Percentiles rank a stretch among this genome's conserved stretches.
Evolutionary conservation across 2,329 filamentous ascomycete genomes (phyloP).

Genomic region (Colletotrichum cordylinicola): DNA sequence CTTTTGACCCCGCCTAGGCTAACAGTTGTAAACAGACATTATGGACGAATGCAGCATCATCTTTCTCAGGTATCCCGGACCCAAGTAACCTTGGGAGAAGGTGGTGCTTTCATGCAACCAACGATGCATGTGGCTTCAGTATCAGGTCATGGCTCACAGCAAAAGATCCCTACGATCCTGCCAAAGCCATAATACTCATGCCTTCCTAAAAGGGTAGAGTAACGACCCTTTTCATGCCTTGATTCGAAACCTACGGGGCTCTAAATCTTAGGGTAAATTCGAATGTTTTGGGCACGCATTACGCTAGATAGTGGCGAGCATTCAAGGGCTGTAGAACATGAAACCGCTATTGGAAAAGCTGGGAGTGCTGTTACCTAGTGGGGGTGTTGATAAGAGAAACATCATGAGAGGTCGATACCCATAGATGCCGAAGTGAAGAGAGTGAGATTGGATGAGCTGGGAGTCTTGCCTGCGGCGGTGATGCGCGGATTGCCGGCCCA

Average conservation of each 20-base stretch:
- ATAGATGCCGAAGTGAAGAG: background rate
- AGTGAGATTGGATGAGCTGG: background rate
- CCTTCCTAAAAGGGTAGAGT: background rate
- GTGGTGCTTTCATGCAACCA: background rate
- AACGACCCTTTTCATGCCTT: background rate
- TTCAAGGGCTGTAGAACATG: background rate
- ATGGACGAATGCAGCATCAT: background rate
- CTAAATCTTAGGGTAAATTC: fast-evolving
- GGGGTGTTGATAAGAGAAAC: background rate
- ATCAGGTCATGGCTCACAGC: background rate
- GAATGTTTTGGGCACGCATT: background rate
- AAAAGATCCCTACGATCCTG: background rate
- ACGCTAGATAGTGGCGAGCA: background rate
- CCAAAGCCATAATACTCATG: background rate
- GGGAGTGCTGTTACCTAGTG: background rate
- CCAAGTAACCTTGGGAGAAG: background rate
- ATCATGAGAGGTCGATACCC: background rate
- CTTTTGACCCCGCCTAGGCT: background rate
- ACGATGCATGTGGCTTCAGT: background rate
- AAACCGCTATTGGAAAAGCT: background rate
- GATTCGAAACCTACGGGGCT: fast-evolving
- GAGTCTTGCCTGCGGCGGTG: background rate
- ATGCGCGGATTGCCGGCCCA: background rate
- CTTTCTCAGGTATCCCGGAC: background rate
- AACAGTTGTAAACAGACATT: background rate